phyloP scores from a whole-genome alignment of 1,284 basidiomycete species.

The Marasmius oreades region DNA sequence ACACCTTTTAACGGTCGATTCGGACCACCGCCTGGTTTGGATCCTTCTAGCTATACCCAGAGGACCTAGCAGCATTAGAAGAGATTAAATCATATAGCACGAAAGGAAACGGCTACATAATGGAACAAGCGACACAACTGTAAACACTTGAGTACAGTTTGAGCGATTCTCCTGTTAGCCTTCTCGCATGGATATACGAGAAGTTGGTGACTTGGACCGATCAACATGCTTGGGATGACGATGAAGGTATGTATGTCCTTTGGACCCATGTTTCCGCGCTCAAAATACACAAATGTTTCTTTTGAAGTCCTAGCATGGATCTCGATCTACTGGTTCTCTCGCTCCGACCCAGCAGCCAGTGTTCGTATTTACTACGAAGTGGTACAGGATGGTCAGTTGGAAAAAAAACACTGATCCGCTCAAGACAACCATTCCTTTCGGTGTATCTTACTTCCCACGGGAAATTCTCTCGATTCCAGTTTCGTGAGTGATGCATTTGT shows the following conservation, averaged over 20 bases:
- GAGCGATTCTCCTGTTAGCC: slow-evolving; percentile 39
- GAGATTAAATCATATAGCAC: slow-evolving; percentile 16
- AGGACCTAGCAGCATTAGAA: slow-evolving; percentile 22
- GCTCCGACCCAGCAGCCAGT: slow-evolving; percentile 33
- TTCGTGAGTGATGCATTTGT: not conserved
- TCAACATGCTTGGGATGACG: slow-evolving; percentile 37
- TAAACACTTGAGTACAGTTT: slow-evolving; percentile 39
- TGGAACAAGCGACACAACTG: slow-evolving; percentile 30
- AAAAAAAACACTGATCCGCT: not conserved
- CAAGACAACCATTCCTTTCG: slow-evolving; percentile 26
- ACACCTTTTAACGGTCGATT: slow-evolving; percentile 19
- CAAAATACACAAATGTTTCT: not conserved
- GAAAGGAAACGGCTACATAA: slow-evolving; percentile 27
- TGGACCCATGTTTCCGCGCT: slow-evolving; percentile 8
- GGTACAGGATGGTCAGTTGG: not conserved
- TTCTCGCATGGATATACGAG: slow-evolving; percentile 28
- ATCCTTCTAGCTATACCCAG: slow-evolving; percentile 12
- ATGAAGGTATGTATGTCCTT: slow-evolving; percentile 23
- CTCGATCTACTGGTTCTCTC: slow-evolving; percentile 37
- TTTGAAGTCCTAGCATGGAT: slow-evolving; percentile 35
- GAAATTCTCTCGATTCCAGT: slow-evolving; percentile 15
- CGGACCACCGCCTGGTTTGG: not conserved
- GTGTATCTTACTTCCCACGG: slow-evolving; percentile 29
- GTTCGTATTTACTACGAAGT: slow-evolving; percentile 38
- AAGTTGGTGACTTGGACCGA: slow-evolving; percentile 40